Percentiles rank a stretch among this genome's conserved stretches.
phyloP scores from a whole-genome alignment of 805 yeast genomes.

The Zygosaccharomyces bailii region DNA sequence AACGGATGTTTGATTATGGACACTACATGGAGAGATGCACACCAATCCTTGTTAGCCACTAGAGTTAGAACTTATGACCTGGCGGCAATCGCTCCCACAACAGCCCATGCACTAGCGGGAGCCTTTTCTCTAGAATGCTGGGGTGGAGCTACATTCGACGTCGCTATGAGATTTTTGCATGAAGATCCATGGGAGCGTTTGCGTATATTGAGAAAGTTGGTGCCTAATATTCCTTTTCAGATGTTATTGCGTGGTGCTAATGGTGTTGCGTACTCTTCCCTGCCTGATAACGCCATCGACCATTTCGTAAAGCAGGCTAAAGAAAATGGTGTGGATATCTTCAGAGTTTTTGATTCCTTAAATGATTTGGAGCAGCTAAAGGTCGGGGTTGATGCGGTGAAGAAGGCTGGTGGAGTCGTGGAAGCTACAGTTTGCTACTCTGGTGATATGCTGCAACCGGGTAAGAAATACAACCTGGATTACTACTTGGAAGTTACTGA shows the following conservation, averaged over 20 bases:
- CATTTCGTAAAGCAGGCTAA: slow-evolving; percentile 95
- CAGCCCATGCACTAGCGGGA: slow-evolving; percentile 83
- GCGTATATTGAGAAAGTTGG: slow-evolving; percentile 78
- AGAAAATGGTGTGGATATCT: slow-evolving; percentile 93
- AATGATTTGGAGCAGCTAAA: slow-evolving; percentile 94
- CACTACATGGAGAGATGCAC: slow-evolving; percentile 99
- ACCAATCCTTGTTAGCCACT: slow-evolving; percentile 95
- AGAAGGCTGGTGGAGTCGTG: slow-evolving; percentile 97
- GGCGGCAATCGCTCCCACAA: slow-evolving; percentile 86
- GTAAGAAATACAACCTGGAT: slow-evolving; percentile 91
- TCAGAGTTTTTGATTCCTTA: slow-evolving; percentile 96
- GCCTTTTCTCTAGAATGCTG: slow-evolving; percentile 98
- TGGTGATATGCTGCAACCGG: slow-evolving; percentile 96
- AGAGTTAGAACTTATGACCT: slow-evolving; percentile 94
- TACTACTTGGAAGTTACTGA: slow-evolving; percentile 83
- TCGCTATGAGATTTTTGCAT: slow-evolving; percentile 94
- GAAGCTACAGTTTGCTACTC: slow-evolving; percentile 98
- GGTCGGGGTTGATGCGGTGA: slow-evolving; percentile 97
- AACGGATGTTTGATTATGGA: slow-evolving; percentile 93
- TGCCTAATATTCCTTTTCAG: slow-evolving; percentile 98
- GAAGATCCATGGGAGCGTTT: slow-evolving; percentile 99
- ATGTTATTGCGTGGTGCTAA: slow-evolving; percentile 99
- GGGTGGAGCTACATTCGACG: slow-evolving; percentile 99
- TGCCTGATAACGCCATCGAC: slow-evolving; percentile 98
- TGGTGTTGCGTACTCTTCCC: slow-evolving; percentile 96